These are phyloP conservation scores for Datura wrightii DNA, from an alignment of 257 asterid species.

Conservation along the genomic window DNA sequence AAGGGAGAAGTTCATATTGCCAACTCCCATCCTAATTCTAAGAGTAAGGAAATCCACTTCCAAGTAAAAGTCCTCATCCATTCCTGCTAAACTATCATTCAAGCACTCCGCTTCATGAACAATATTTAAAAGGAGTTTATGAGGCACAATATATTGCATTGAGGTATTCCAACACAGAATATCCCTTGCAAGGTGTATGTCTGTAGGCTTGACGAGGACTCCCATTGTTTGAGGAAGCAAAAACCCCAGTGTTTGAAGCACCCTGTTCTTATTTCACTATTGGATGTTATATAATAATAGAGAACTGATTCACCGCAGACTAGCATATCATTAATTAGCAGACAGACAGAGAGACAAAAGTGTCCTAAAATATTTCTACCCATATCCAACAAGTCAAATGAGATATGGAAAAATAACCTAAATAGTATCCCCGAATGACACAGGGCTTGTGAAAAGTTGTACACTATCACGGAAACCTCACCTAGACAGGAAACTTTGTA, in stretches of 20 bases:
- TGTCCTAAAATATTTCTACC: background rate
- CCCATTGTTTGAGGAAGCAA: background rate
- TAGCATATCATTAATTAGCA: background rate
- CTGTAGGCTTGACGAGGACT: background rate
- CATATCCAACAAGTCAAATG: background rate
- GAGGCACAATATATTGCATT: background rate
- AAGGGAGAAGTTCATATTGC: background rate
- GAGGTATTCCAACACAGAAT: background rate
- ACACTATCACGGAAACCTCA: background rate
- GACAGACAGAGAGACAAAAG: background rate
- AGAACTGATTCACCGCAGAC: slow-evolving; percentile 3
- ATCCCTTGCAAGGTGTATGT: background rate
- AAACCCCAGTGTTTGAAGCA: background rate
- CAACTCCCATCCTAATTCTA: background rate
- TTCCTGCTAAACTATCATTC: background rate
- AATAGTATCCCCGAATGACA: background rate
- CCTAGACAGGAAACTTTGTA: background rate
- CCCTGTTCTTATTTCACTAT: background rate
- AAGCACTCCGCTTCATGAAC: background rate
- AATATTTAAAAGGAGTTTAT: background rate
- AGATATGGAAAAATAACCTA: background rate
- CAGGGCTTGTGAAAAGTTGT: background rate
- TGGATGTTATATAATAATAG: background rate
- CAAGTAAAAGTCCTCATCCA: background rate
- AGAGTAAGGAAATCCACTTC: background rate